These are phyloP conservation scores for Exidia glandulosa DNA, from an alignment of 768 basidiomycete genomes.

Conservation along the genomic window DNA sequence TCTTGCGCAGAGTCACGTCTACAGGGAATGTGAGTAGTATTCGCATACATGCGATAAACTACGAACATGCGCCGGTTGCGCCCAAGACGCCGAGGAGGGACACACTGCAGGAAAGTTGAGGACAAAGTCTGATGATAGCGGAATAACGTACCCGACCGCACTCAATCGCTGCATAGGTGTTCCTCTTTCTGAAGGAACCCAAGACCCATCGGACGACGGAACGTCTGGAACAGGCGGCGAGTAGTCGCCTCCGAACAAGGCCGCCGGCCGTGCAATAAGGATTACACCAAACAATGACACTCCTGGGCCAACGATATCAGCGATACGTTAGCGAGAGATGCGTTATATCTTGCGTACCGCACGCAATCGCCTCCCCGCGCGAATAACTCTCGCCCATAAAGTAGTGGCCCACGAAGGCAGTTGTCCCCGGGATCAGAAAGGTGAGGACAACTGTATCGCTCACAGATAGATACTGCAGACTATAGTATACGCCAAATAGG, in stretches of 20 bases:
- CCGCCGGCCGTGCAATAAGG: slow-evolving; percentile 67
- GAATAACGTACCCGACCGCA: slow-evolving; percentile 41
- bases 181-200: slow-evolving; percentile 5
- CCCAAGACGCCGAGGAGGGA: slow-evolving; percentile 58
- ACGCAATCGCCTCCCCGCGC: slow-evolving; percentile 43
- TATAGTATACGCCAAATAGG: slow-evolving; percentile 57
- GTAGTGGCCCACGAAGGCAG: slow-evolving; percentile 49
- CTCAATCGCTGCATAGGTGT: slow-evolving; percentile 33
- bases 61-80: slow-evolving; percentile 58
- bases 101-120: slow-evolving; percentile 27
- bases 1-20: slow-evolving; percentile 49
- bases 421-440: slow-evolving; percentile 60
- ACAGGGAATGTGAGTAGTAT: not conserved
- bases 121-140: not conserved
- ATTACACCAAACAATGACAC: slow-evolving; percentile 52
- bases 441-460: slow-evolving; percentile 70
- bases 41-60: not conserved
- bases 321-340: not conserved
- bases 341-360: slow-evolving; percentile 21
- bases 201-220: not conserved
- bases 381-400: slow-evolving; percentile 52
- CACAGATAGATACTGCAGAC: slow-evolving; percentile 62
- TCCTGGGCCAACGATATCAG: not conserved
- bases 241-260: slow-evolving; percentile 45
- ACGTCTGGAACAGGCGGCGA: slow-evolving; percentile 1